Base-by-base conservation (phyloP, 2,329 filamentous ascomycete species). In the Blastomyces silverae region DNA sequence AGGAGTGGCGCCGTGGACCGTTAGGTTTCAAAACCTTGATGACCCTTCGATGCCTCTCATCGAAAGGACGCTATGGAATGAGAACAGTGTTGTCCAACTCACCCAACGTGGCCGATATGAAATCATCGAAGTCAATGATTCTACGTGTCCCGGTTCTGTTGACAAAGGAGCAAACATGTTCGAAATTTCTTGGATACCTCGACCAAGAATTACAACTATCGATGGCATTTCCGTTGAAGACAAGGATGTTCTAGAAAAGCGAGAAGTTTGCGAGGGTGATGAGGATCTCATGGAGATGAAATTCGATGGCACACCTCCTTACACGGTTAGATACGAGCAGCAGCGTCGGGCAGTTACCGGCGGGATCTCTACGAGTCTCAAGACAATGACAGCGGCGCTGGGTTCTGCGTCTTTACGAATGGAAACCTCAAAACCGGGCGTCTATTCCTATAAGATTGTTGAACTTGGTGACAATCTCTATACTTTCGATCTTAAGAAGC, bases 201-300 rank as follows among this genome's bases (percentile, higher is more conserved):
- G 92, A 58, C 95, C 94, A 0, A 81, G 87, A 6, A 84, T 89
- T 66, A 85, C 85, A n/a, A 81, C 86, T 3, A 84, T 87, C 58
- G 76, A 78, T 66, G 74, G 73, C 7, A 70, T 69, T 31, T 68
- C 71, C 39, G 82, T 90, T 58, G 80, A 80, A 13, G 77, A 82
- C 46, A 79, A 81, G 20, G 80, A 79, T 10, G 81, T 82, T 44
- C 89, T 88, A 73, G 74, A 87, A 70, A 95, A 95, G 76, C 84
- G 87, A 53, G 88, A 92, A 66, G 88, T 99, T 39, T 99, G 94
- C 73, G 92, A 99, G 79, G 93, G 93, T 39, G 93, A 97, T 67
- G 89, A 96, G 72, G 93, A 97, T 75, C 87, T 87, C 3, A 87
- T 97, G 64, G 92, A 97, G 72, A 80, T 99, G 63, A 83, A 84